These are phyloP conservation scores for Leccinum subrobustum DNA, from an alignment of 1,284 basidiomycete genomes.

Conservation along the genomic window DNA sequence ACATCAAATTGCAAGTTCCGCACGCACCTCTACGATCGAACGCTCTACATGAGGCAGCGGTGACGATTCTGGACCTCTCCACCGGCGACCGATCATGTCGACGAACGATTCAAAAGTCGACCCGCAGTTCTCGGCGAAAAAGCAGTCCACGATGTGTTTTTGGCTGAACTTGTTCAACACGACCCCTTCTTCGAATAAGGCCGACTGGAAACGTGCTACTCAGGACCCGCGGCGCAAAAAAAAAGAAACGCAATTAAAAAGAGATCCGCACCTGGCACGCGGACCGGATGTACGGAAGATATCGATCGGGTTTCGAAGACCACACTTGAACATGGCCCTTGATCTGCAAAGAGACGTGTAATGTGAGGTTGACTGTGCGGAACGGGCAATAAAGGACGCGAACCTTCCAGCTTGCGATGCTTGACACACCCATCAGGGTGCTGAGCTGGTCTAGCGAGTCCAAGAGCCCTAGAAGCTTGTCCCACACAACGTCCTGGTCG, in stretches of 20 bases:
- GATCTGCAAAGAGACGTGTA: slow-evolving; percentile 35
- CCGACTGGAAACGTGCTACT: slow-evolving; percentile 40
- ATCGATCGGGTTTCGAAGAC: slow-evolving; percentile 40
- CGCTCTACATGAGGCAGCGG: slow-evolving; percentile 52
- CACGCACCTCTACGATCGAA: slow-evolving; percentile 51
- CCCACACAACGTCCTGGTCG: slow-evolving; percentile 51
- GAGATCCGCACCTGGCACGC: slow-evolving; percentile 45
- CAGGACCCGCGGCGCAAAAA: slow-evolving; percentile 7
- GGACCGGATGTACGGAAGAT: slow-evolving; percentile 59
- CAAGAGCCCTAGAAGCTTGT: slow-evolving; percentile 48
- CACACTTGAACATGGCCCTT: slow-evolving; percentile 51
- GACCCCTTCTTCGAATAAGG: slow-evolving; percentile 55
- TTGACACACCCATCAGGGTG: slow-evolving; percentile 43
- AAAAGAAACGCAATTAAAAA: slow-evolving; percentile 1
- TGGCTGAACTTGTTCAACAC: slow-evolving; percentile 52
- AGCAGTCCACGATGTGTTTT: slow-evolving; percentile 60
- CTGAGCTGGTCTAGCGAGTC: slow-evolving; percentile 57
- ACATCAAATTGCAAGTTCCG: too few relatives aligned
- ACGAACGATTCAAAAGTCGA: slow-evolving; percentile 47
- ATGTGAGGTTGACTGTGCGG: not conserved
- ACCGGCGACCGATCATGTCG: slow-evolving; percentile 38
- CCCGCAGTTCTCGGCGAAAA: slow-evolving; percentile 64
- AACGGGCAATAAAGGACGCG: not conserved
- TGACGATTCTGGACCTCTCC: slow-evolving; percentile 34
- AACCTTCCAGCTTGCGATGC: slow-evolving; percentile 57